These are phyloP conservation scores for Peronospora belbahrii DNA, from an alignment of 352 stramenopile species.

Conservation along the genomic window DNA sequence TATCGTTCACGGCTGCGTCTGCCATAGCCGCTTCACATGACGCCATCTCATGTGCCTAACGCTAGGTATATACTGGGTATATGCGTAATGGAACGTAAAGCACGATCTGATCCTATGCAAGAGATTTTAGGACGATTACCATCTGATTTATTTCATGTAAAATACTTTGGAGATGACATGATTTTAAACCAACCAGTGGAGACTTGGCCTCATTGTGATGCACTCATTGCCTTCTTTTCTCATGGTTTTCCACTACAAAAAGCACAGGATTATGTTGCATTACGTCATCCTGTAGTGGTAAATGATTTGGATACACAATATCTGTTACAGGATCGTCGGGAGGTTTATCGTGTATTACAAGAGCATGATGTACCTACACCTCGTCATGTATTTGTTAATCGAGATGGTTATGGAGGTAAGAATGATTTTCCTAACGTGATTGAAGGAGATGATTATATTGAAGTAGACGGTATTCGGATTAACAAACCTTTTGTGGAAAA, in stretches of 20 bases:
- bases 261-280: constrained; percentile 92
- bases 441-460: constrained; percentile 73
- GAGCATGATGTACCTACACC: constrained; percentile 92
- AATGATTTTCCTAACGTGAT: constrained; percentile 33
- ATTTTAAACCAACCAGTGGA: constrained; percentile 94
- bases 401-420: constrained; percentile 85
- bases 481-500: constrained; percentile 99
- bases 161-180: constrained; percentile 95
- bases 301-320: constrained; percentile 97
- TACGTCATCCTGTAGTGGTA: constrained; percentile 92
- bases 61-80: constrained; percentile 86
- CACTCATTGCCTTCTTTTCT: constrained; percentile 98
- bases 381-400: constrained; percentile 90
- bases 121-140: constrained; percentile 92
- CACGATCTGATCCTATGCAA: constrained; percentile 90
- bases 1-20: background rate
- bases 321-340: constrained; percentile 91
- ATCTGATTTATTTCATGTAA: constrained; percentile 88
- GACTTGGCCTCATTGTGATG: constrained; percentile 91
- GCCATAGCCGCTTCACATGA: constrained; percentile 1
- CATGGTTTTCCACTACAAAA: constrained; percentile 96
- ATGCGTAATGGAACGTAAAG: constrained; percentile 98
- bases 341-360: constrained; percentile 92
- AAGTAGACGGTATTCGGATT: constrained; percentile 92
- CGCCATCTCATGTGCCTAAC: constrained; percentile 13